Base-by-base conservation (phyloP, 139 green algal genomes). In the Mesotaenium endlicherianum region DNA sequence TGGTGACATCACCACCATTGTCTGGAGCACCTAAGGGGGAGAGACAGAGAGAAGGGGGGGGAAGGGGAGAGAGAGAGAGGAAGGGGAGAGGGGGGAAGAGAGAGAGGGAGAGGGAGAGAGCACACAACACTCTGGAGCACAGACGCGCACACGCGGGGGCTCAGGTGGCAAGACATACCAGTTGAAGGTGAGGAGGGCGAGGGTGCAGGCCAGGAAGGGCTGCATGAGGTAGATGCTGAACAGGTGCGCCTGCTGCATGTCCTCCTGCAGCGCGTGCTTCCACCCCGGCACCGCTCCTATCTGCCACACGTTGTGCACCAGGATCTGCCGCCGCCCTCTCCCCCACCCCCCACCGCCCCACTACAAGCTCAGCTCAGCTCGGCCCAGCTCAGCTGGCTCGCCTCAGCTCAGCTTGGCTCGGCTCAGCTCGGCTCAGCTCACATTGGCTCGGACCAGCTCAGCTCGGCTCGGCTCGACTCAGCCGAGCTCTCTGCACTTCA, bases 191-290 rank as follows among this genome's bases (percentile, higher is more conserved):
- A 99, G 91, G 78, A 99, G 90, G 4, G 81, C 95, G 3, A 97
- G 77, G 16, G 94, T 97, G 45, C 88, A 93, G 39, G 89, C 91
- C 0, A 94, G 88, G 49, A 98, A 88, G 4, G 96, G 96, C 75
- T 95, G 89, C 89, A 97, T 93, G 42, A 99, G 87, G 91, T 94
- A 98, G 0, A 92, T 84, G 49, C 90, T 95, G 86, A 99, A 98
- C 44, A 99, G 87, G 87, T 99, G 96, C n/a, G 93, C 94, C 85
- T 98, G 93, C 0, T 90, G 69, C 41, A 79, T 58, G 34, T 75
- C 44, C 43, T 20, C 55, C 36, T 57, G n/a, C 26, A 79, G 30
- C 11, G 75, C 3, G 3, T 6, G 20, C 81, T 83, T 72, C 2
- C 69, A 5, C 3, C 69, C 69, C 6, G 77, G 76, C 36, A 70